Evolutionary conservation across 768 basidiomycete species (phyloP).

Genomic region (Russula lepida): DNA sequence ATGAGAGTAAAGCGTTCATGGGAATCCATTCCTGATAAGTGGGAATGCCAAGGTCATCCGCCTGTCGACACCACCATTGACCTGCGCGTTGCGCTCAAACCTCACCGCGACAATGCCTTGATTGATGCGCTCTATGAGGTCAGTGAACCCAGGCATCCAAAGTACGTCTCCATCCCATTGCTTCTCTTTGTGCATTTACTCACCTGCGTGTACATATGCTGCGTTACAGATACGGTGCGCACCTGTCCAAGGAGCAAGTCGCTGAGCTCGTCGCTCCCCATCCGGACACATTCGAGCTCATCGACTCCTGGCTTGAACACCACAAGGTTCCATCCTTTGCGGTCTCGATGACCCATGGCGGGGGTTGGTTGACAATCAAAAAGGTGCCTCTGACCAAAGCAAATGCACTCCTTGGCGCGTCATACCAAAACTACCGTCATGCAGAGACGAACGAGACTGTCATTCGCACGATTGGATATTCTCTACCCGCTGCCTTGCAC

Average conservation of each 20-base stretch:
- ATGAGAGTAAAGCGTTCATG: slow-evolving; percentile 16
- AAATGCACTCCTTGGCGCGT: slow-evolving; percentile 48
- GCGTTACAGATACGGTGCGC: slow-evolving; percentile 43
- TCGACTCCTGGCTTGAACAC: slow-evolving; percentile 46
- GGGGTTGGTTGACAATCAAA: slow-evolving; percentile 48
- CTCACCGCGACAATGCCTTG: slow-evolving; percentile 10
- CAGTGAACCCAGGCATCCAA: slow-evolving; percentile 13
- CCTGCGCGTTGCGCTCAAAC: slow-evolving; percentile 14
- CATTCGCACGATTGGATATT: slow-evolving; percentile 52
- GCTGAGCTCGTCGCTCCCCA: slow-evolving; percentile 48
- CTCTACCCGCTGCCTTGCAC: slow-evolving; percentile 46
- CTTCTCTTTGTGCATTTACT: not conserved
- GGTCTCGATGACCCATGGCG: slow-evolving; percentile 36
- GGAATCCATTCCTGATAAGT: slow-evolving; percentile 3
- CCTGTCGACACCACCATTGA: slow-evolving; percentile 13
- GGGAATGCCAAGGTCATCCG: slow-evolving; percentile 5
- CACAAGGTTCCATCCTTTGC: slow-evolving; percentile 38
- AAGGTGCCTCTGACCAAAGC: slow-evolving; percentile 47
- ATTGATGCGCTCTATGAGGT: slow-evolving; percentile 17
- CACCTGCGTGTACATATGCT: not conserved
- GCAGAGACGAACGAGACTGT: slow-evolving; percentile 38
- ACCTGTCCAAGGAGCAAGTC: slow-evolving; percentile 51
- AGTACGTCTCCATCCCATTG: not conserved
- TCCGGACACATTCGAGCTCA: slow-evolving; percentile 41
- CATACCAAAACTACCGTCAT: slow-evolving; percentile 52